phyloP scores from a whole-genome alignment of 306 rosid genomes.

The Trifolium dubium region DNA sequence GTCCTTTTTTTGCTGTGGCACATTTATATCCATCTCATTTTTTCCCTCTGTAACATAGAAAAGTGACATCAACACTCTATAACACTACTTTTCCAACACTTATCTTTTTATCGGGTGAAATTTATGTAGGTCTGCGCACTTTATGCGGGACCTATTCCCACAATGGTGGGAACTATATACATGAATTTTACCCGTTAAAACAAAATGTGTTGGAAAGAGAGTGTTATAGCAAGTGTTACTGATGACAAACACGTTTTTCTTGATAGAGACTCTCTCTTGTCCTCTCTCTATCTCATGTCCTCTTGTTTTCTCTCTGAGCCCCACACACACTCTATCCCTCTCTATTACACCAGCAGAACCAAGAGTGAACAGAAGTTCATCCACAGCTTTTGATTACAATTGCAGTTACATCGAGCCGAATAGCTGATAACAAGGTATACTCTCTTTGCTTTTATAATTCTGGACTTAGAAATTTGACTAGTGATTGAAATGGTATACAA shows the following conservation, averaged over 20 bases:
- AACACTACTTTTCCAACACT: background rate
- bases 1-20: background rate
- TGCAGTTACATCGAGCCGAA: background rate
- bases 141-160: background rate
- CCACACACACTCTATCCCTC: background rate
- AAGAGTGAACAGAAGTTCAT: background rate
- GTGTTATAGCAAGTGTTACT: background rate
- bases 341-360: constrained; percentile 1
- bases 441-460: background rate
- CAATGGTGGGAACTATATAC: background rate
- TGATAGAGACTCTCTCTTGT: background rate
- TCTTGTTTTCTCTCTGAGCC: background rate
- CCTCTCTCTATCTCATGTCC: background rate
- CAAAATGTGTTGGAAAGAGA: background rate
- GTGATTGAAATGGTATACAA: background rate
- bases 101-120: background rate
- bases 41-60: background rate
- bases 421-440: background rate
- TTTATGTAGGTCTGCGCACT: background rate
- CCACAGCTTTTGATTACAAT: background rate
- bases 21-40: background rate
- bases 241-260: background rate
- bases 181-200: background rate
- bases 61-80: background rate
- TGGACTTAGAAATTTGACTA: background rate